These are phyloP conservation scores for Flaveria sonorensis DNA, from an alignment of 129 eudicot species.

Conservation along the genomic window DNA sequence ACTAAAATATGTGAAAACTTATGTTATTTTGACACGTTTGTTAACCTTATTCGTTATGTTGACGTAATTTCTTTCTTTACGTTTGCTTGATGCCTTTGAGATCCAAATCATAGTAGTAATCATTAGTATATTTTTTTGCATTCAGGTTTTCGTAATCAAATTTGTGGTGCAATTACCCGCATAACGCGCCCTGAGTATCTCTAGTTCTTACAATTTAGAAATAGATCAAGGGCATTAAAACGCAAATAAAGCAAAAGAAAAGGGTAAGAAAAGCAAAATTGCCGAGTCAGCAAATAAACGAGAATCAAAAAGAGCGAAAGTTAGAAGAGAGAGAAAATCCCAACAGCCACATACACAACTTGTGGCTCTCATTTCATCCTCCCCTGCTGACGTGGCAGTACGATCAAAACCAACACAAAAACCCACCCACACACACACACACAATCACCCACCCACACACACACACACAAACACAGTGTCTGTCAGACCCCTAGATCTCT, in stretches of 20 bases:
- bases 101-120: too few species aligned
- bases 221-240: not conserved
- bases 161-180: too few species aligned
- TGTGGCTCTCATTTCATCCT: conserved; percentile 61
- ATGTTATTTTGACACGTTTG: too few species aligned
- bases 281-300: conserved; percentile 37
- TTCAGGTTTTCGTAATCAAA: too few species aligned
- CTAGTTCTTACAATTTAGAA: too few species aligned
- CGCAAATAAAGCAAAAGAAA: not conserved
- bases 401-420: conserved; percentile 29
- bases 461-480: conserved; percentile 2
- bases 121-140: too few species aligned
- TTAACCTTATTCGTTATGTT: too few species aligned
- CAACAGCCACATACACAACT: conserved; percentile 69
- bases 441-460: not conserved
- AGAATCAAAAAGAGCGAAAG: conserved; percentile 49
- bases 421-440: not conserved
- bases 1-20: too few species aligned
- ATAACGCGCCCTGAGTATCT: too few species aligned
- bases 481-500: conserved; percentile 32
- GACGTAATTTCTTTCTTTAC: too few species aligned
- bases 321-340: conserved; percentile 38
- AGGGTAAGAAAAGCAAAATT: not conserved
- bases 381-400: conserved; percentile 56
- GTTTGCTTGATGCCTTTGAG: too few species aligned